Conservation (phyloP, 129 eudicot genomes). For the Artemisia annua region DNA sequence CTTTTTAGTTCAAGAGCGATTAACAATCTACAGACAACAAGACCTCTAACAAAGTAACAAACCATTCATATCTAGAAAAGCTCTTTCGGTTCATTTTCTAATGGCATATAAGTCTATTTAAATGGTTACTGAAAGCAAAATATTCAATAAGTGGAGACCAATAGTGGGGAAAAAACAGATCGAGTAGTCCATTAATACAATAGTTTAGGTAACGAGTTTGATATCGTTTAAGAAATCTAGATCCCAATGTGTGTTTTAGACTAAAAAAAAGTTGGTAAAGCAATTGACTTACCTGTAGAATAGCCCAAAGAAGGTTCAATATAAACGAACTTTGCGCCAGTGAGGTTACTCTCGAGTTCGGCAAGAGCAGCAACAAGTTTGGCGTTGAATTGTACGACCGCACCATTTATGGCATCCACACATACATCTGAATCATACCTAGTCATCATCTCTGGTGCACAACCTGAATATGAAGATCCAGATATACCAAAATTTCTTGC, state of each 20-base stretch:
- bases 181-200: no score
- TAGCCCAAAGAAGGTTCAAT: constrained; percentile 31
- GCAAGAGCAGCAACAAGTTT: constrained; percentile 25
- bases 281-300: constrained; percentile 18
- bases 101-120: no score
- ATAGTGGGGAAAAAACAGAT: no score
- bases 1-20: no score
- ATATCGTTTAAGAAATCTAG: neutral
- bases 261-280: neutral
- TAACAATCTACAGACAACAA: no score
- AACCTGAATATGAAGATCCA: constrained; percentile 41
- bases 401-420: constrained; percentile 33
- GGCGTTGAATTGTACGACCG: constrained; percentile 34
- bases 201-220: no score
- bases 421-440: constrained; percentile 28
- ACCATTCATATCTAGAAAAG: no score
- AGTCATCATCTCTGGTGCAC: constrained; percentile 33
- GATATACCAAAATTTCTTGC: constrained; percentile 50
- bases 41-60: no score
- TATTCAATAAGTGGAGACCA: no score
- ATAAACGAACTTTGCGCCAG: constrained; percentile 36
- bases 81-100: no score
- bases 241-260: neutral
- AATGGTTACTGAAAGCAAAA: no score
- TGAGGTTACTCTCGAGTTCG: constrained; percentile 30